Evolutionary conservation across 2,329 filamentous ascomycete species (phyloP), one percentile per base, ranked within the genome.

Genomic region (Exophiala bonariae): DNA sequence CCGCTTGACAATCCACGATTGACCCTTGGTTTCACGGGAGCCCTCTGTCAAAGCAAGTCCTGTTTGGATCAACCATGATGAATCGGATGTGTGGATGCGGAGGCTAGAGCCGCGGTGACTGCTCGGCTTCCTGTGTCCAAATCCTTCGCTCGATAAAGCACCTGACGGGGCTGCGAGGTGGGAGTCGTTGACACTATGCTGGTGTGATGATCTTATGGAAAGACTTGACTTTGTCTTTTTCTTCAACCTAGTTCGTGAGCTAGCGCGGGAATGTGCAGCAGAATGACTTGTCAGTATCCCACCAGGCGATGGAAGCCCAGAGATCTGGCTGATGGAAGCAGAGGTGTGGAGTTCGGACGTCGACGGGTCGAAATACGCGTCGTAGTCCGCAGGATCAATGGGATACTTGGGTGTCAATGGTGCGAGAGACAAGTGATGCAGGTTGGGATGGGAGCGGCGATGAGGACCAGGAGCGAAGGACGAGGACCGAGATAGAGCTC

Each of bases 21-120:
- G 80, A n/a, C 81, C 81, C 56, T 83, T 83, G 47, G 75, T 74
- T 56, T 83, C 80, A 30, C 79, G 69, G 4, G 79, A 75, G 16
- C 79, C 73, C 3, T 77, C 75, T 2, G 79, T 76, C 4, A 83
- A 75, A 0, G 75, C 74, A 6, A 80, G 70, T 2, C 79, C 79
- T 0, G 80, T 76, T 42, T 80, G 77, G 35, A 81, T 73, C 44
- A 83, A 68, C 81, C 81, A 84, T 37, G 57, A 42, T 26, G 55
- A 38, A 11, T 49, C 50, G 7, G 47, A 51, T 20, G 38, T 45
- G 44, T 50, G 44, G 28, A 43, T 3, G 35, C 41, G 26, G 23
- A 23, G 8, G 6, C 10, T n/a, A 23, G 28, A 22, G 17, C 17
- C 18, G 16, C n/a, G 10, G 14, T 14, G 30, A 18, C 19, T 37